phyloP scores from a whole-genome alignment of 1,284 basidiomycete genomes.

The Rhodotorula glutinis region DNA sequence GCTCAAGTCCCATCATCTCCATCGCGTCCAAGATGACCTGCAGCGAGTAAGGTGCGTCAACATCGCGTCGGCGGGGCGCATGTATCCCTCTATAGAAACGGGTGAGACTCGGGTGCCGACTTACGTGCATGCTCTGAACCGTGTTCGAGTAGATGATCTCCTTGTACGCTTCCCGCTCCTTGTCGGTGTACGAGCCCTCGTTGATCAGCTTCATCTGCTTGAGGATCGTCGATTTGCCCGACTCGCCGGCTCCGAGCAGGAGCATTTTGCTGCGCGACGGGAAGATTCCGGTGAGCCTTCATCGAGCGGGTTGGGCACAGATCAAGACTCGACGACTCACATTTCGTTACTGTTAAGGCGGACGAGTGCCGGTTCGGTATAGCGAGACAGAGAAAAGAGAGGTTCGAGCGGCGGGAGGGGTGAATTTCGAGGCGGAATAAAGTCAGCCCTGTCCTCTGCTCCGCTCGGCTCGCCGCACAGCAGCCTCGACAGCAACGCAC shows the following conservation, averaged over 20 bases:
- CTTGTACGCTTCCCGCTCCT: constrained; percentile 91
- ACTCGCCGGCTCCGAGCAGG: constrained; percentile 86
- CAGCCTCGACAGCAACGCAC: constrained; percentile 36
- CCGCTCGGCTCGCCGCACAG: too few relatives aligned
- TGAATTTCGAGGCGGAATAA: too few relatives aligned
- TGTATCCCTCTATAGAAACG: too few relatives aligned
- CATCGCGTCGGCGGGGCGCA: too few relatives aligned
- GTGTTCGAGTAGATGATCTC: constrained; percentile 98
- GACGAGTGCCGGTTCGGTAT: too few relatives aligned
- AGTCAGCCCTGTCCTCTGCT: not conserved
- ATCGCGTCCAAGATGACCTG: constrained; percentile 88
- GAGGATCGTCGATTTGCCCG: constrained; percentile 78
- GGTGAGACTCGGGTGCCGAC: too few relatives aligned
- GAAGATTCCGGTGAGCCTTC: not conserved
- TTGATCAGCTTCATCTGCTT: constrained; percentile 98
- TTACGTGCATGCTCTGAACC: constrained; percentile 44
- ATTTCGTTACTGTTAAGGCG: constrained; percentile 26
- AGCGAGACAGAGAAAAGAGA: too few relatives aligned
- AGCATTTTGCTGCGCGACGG: constrained; percentile 59
- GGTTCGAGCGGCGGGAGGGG: not conserved
- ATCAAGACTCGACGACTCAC: not conserved
- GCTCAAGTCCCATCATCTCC: constrained; percentile 65
- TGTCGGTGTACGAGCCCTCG: constrained; percentile 72
- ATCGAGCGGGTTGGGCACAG: too few relatives aligned
- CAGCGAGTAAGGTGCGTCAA: not conserved